These are phyloP conservation scores for Rhodotorula sp. DNA, from an alignment of 1,284 basidiomycete species.

Conservation along the genomic window DNA sequence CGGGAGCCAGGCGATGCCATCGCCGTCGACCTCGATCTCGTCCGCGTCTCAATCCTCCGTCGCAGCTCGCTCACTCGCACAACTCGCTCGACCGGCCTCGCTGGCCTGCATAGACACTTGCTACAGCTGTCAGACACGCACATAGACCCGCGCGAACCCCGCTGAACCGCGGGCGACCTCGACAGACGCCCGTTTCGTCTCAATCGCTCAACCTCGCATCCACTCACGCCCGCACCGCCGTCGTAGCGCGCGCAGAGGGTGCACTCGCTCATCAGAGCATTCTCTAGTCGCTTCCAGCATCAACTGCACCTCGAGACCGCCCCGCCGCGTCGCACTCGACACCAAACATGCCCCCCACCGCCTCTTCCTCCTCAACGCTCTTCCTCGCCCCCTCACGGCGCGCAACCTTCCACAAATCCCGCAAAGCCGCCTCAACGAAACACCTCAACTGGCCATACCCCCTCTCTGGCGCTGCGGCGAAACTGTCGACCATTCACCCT, in stretches of 20 bases:
- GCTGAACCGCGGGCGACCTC: no score
- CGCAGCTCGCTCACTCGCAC: no score
- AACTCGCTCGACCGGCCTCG: no score
- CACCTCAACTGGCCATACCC: slow-evolving; percentile 33
- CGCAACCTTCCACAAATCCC: slow-evolving; percentile 33
- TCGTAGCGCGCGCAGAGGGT: background rate
- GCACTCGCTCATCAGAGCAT: background rate
- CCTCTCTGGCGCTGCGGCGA: slow-evolving; percentile 15
- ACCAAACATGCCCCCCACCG: slow-evolving; percentile 9
- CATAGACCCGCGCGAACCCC: no score
- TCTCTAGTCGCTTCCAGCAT: no score
- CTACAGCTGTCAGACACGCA: no score
- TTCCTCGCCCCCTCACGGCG: slow-evolving; percentile 20
- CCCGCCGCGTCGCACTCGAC: background rate
- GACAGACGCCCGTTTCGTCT: no score
- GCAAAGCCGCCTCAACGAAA: slow-evolving; percentile 22
- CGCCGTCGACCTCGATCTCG: no score
- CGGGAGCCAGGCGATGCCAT: no score
- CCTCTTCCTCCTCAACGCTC: slow-evolving; percentile 10
- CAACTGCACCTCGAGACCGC: background rate
- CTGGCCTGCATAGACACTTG: no score
- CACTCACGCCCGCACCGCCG: background rate
- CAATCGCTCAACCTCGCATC: background rate
- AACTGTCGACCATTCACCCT: slow-evolving; percentile 26
- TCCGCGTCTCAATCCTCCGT: no score